Conservation (phyloP, 352 stramenopile genomes). For the Blastocystis sp. region DNA sequence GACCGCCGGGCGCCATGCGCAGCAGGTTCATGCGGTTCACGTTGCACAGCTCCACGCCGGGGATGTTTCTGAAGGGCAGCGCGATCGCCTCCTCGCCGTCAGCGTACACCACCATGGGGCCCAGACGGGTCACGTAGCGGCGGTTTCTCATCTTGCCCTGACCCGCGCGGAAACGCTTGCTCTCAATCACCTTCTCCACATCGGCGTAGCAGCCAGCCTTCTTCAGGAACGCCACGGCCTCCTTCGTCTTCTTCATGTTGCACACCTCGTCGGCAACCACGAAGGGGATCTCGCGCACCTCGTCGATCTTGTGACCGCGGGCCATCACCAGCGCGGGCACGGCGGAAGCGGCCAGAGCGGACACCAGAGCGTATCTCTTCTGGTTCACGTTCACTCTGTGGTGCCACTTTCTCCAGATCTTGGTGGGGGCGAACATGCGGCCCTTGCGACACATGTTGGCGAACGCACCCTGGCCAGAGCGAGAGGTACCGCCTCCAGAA, state of each 20-base stretch:
- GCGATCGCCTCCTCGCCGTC: constrained; percentile 71
- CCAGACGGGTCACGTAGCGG: constrained; percentile 88
- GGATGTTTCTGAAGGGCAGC: constrained; percentile 95
- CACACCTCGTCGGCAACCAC: constrained; percentile 78
- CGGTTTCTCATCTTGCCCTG: constrained; percentile 98
- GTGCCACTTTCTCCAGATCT: constrained; percentile 98
- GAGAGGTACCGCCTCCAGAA: constrained; percentile 90
- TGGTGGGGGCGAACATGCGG: constrained; percentile 97
- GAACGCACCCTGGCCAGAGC: constrained; percentile 95
- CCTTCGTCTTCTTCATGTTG: constrained; percentile 86
- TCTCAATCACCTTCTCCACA: constrained; percentile 93
- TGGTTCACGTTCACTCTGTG: constrained; percentile 96
- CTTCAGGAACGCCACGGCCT: constrained; percentile 88
- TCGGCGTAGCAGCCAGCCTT: constrained; percentile 89
- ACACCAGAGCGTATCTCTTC: constrained; percentile 92
- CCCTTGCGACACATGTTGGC: constrained; percentile 96
- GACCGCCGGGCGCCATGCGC: constrained; percentile 92
- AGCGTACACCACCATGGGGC: constrained; percentile 92
- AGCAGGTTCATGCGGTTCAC: constrained; percentile 96
- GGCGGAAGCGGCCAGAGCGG: constrained; percentile 90
- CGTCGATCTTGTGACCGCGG: constrained; percentile 92
- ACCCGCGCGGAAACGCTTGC: constrained; percentile 92
- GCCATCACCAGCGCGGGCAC: constrained; percentile 93
- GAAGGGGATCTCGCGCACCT: constrained; percentile 92
- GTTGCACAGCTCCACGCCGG: constrained; percentile 91